phyloP scores from a whole-genome alignment of 2,329 filamentous ascomycete species.

The Botrytis paeoniae region DNA sequence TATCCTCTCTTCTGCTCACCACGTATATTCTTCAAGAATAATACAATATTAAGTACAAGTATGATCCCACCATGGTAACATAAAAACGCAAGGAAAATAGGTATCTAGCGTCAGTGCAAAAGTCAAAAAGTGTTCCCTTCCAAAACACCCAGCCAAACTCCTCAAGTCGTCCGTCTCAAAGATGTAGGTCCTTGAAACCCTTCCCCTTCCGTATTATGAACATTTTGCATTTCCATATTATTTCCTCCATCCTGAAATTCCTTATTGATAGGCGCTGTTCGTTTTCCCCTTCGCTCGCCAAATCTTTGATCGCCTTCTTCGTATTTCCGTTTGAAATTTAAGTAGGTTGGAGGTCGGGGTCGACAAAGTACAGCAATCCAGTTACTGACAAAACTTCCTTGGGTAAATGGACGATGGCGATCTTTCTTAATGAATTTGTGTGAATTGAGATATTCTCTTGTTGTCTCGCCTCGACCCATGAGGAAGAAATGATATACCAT shows the following conservation, averaged over 20 bases:
- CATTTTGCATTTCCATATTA: constrained; percentile 68
- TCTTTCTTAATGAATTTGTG: constrained; percentile 94
- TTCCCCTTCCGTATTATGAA: constrained; percentile 35
- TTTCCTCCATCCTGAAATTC: constrained; percentile 54
- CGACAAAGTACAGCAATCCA: constrained; percentile 78
- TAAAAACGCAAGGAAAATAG: constrained; percentile 11
- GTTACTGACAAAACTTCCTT: constrained; percentile 72
- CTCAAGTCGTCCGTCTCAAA: constrained; percentile 19
- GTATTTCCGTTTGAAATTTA: constrained; percentile 78
- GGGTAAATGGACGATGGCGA: constrained; percentile 85
- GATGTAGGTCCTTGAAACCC: constrained; percentile 53
- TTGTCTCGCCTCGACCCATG: constrained; percentile 88
- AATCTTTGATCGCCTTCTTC: constrained; percentile 82
- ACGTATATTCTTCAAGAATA: not conserved
- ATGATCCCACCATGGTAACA: not conserved
- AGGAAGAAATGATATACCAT: constrained; percentile 90
- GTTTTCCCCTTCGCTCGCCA: constrained; percentile 54
- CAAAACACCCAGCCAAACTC: not conserved
- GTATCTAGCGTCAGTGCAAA: constrained; percentile 10
- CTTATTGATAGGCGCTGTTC: constrained; percentile 47
- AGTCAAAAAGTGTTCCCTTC: not conserved
- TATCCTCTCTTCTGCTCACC: not conserved
- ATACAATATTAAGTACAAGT: constrained; percentile 15
- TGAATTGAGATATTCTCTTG: constrained; percentile 90
- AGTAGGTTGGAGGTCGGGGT: constrained; percentile 82